Evolutionary conservation across 208 protist species (phyloP).

Genomic region (Leishmania aethiopica): DNA sequence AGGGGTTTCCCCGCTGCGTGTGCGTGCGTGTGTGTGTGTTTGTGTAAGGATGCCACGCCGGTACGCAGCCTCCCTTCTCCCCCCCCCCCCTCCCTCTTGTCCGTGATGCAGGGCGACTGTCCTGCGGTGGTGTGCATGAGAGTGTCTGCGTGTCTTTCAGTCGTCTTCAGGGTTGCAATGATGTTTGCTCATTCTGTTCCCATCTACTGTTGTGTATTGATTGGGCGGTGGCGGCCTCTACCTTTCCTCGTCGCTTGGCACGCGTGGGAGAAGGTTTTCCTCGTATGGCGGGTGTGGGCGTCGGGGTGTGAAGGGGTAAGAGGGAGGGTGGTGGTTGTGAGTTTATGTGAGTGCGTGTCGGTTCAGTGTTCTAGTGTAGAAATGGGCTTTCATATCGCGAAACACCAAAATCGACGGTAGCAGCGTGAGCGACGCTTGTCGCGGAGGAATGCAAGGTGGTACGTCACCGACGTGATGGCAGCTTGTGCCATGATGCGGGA

Average conservation of each 20-base stretch:
- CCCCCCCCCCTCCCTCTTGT: too few relatives aligned
- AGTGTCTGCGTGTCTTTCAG: not conserved
- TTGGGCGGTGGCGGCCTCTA: not conserved
- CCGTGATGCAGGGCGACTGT: too few relatives aligned
- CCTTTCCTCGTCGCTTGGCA: not conserved
- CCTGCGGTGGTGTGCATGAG: too few relatives aligned
- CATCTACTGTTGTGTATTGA: not conserved
- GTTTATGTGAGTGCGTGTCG: not conserved
- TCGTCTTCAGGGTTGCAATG: not conserved
- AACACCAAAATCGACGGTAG: too few relatives aligned
- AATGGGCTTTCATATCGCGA: not conserved
- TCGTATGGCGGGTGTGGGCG: not conserved
- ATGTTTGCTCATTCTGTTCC: not conserved
- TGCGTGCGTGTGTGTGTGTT: not conserved
- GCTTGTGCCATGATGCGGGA: not conserved
- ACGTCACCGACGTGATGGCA: not conserved
- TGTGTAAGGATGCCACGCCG: not conserved
- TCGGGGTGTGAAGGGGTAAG: not conserved
- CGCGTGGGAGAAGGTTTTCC: not conserved
- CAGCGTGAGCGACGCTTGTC: not conserved
- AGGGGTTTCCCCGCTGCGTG: not conserved
- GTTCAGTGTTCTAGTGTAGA: slow-evolving; percentile 1
- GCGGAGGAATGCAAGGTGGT: not conserved
- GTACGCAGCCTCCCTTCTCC: too few relatives aligned
- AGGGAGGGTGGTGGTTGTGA: not conserved